Evolutionary conservation across 2,329 filamentous ascomycete species (phyloP).

Genomic region (Podosphaera aphanis): DNA sequence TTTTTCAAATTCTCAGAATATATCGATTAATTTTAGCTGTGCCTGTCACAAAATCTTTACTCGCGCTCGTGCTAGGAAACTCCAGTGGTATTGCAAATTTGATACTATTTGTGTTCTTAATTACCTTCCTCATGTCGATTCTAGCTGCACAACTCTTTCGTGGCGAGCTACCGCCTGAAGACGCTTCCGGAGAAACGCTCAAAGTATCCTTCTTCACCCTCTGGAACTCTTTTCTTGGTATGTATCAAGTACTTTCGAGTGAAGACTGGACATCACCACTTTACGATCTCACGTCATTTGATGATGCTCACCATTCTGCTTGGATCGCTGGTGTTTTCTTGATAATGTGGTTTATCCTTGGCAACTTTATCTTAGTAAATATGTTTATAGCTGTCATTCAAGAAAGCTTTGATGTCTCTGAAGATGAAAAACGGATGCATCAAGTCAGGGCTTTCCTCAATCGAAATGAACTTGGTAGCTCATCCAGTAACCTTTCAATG

Average conservation of each 20-base stretch:
- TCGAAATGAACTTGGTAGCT: constrained; percentile 56
- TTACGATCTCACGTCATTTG: constrained; percentile 55
- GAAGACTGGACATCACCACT: constrained; percentile 86
- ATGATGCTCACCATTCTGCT: constrained; percentile 41
- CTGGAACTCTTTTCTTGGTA: constrained; percentile 86
- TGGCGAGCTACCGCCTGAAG: constrained; percentile 49
- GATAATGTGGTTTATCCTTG: constrained; percentile 84
- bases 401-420: constrained; percentile 95
- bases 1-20: constrained; percentile 79
- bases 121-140: constrained; percentile 82
- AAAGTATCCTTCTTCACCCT: constrained; percentile 67
- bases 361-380: constrained; percentile 89
- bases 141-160: constrained; percentile 85
- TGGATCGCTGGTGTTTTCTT: constrained; percentile 87
- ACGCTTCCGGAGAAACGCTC: constrained; percentile 36
- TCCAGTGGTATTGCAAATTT: constrained; percentile 79
- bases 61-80: constrained; percentile 73
- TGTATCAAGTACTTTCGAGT: constrained; percentile 91
- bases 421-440: constrained; percentile 90
- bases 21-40: constrained; percentile 84
- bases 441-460: constrained; percentile 91
- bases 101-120: constrained; percentile 87
- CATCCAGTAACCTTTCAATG: constrained; percentile 48
- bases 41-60: constrained; percentile 65
- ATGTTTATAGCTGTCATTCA: constrained; percentile 99